These are phyloP conservation scores for Phytophthora pluvialis DNA, from an alignment of 352 stramenopile species.

Conservation along the genomic window DNA sequence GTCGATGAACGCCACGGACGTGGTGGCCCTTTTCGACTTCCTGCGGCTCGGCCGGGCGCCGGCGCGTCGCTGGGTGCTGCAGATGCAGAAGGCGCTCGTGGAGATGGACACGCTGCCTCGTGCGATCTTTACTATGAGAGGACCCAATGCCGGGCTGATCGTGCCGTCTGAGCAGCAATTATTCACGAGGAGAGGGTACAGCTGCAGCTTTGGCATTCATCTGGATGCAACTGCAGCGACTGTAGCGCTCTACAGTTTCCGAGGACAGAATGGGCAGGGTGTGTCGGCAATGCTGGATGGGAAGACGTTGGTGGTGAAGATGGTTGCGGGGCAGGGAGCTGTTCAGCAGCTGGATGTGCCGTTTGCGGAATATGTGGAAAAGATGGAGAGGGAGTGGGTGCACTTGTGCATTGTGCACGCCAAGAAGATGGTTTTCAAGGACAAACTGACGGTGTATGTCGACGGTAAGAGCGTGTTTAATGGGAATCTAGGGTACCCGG, in stretches of 20 bases:
- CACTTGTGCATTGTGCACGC: slow-evolving; percentile 83
- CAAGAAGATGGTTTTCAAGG: slow-evolving; percentile 92
- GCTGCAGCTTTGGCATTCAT: slow-evolving; percentile 68
- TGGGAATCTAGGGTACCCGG: slow-evolving; percentile 75
- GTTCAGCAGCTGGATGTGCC: slow-evolving; percentile 64
- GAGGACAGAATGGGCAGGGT: slow-evolving; percentile 76
- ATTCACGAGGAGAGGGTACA: slow-evolving; percentile 82
- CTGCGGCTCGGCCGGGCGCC: slow-evolving; percentile 57
- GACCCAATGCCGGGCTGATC: slow-evolving; percentile 66
- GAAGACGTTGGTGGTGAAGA: slow-evolving; percentile 62
- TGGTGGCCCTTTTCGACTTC: slow-evolving; percentile 78
- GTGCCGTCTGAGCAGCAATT: slow-evolving; percentile 61
- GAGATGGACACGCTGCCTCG: slow-evolving; percentile 59
- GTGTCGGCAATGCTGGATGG: slow-evolving; percentile 66
- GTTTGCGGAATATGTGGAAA: slow-evolving; percentile 50
- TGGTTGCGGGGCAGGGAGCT: slow-evolving; percentile 46
- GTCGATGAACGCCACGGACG: slow-evolving; percentile 64
- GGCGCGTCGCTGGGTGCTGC: slow-evolving; percentile 52
- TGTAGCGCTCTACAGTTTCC: slow-evolving; percentile 78
- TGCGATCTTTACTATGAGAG: slow-evolving; percentile 77
- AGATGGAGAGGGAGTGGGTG: slow-evolving; percentile 69
- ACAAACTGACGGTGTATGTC: slow-evolving; percentile 81
- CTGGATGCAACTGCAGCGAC: slow-evolving; percentile 40
- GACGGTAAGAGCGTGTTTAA: slow-evolving; percentile 65
- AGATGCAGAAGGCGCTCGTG: slow-evolving; percentile 65